Base-by-base conservation (phyloP, 2,329 filamentous ascomycete genomes). In the Cyphellophora attinorum region DNA sequence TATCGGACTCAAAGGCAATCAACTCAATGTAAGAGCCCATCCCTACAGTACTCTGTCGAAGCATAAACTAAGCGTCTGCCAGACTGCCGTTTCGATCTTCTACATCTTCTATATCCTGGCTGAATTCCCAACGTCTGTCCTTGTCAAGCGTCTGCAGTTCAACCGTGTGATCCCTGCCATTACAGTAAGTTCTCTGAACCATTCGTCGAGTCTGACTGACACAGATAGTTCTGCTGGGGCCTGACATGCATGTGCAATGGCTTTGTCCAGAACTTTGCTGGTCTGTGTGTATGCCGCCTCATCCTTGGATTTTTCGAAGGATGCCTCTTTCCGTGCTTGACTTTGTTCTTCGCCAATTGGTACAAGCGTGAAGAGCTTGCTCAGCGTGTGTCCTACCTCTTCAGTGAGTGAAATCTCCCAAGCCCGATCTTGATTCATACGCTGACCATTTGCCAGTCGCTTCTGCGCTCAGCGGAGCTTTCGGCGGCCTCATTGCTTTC, bases 21-120 rank as follows among this genome's bases (percentile, higher is more conserved):
- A 67, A 40, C 68, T 64, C 46, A 64, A 60, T n/a, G 40, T 38
- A 38, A 13, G 23, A 34, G 2, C 11, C 10, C n/a, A 8, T 8
- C 8, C 21, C n/a, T n/a, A 8, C 21, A 25, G 8, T n/a, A 25
- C 8, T 8, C 18, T 6, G 14, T 2, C 16, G 6, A 11, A 29
- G 21, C 16, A 27, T 13, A 16, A 6, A 11, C 17, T 36, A 16
- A 38, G 19, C 10, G 13, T 3, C 6, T 11, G 11, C 11, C 29
- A 43, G 40, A 65, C 52, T 3, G 67, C 64, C 3, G 60, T 69
- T 6, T 64, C 62, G 1, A 62, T 72, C 30, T 70, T 72, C 46
- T 72, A 69, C 41, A 64, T 60, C 6, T 69, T 65, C 6, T 70
- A 70, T 34, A 62, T 72, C 6, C 45, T 60, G 3, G 64, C 69